Base-by-base conservation (phyloP, 2,329 filamentous ascomycete genomes). In the Xylariaceae sp. region DNA sequence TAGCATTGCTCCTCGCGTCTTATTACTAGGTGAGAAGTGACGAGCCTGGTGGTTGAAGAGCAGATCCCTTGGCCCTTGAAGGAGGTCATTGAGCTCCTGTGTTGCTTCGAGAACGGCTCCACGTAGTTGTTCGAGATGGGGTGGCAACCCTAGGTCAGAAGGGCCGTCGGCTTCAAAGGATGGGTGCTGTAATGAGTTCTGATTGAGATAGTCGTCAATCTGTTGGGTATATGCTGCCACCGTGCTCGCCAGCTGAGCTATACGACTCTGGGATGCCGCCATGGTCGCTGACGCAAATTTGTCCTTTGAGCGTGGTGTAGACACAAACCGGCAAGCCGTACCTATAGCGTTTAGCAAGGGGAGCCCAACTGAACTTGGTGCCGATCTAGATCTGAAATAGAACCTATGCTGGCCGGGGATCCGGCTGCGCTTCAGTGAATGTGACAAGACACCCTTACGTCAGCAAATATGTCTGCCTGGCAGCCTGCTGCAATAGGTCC, bases 11-110 rank as follows among this genome's bases (percentile, higher is more conserved):
- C n/a, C n/a, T n/a, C n/a, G n/a, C n/a, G n/a, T 21, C 42, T 5
- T 26, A 6, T 35, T 41, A 16, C 20, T 7, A 32, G 37, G 18
- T 26, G 5, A 18, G 7, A 42, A 10, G 10, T 30, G 11, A 11
- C 46, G n/a, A 7, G 35, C 36, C 16, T 33, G 26, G 30, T 45
- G 37, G 15, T 54, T 37, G 24, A 44, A 43, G 13, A 58, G 32
- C 3, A 53, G 24, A 5, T 27, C 27, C 41, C 54, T 20, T 3
- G 58, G 58, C n/a, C 53, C 58, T 6, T 43, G 18, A 3, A 60
- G 55, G 6, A 58, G 23, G 15, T 60, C 58, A 24, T 60, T 45
- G 9, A 58, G 55, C 52, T 58, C 58, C 21, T 56, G 42, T 5
- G 54, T 55, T 4, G 58, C 58, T 27, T 58, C 51, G 13, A 58